A percentile compares a stretch with the other conserved stretches of the same genome.
Conservation (phyloP, 495 filamentous ascomycete genomes). For the Viridothelium virens region DNA sequence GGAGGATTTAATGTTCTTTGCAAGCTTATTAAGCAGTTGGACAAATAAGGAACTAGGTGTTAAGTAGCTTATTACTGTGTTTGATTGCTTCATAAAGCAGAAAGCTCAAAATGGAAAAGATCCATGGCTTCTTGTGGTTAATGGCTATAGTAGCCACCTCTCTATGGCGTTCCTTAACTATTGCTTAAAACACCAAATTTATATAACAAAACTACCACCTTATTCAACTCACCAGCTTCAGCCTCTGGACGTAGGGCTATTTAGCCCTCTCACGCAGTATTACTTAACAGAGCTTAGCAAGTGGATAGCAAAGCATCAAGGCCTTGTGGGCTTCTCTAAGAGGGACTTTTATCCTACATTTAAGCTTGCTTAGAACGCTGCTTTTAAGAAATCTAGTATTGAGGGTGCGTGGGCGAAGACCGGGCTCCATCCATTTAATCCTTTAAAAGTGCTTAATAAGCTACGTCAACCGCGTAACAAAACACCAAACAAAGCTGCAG, state of each 20-base stretch:
- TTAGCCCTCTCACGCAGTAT: not conserved
- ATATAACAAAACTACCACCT: not conserved
- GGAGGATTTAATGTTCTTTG: not conserved
- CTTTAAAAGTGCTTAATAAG: slow-evolving; percentile 1
- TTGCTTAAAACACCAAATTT: not conserved
- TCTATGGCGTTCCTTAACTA: slow-evolving; percentile 1
- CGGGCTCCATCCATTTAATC: not conserved
- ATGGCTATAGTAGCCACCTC: slow-evolving; percentile 1
- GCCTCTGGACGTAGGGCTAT: not conserved
- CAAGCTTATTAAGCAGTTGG: not conserved
- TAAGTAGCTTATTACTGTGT: not conserved
- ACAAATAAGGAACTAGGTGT: slow-evolving; percentile 3
- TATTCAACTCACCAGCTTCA: slow-evolving; percentile 10
- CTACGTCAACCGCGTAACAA: not conserved
- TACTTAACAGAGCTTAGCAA: not conserved
- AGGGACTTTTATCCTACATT: not conserved
- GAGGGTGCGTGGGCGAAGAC: not conserved
- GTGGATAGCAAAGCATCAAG: not conserved
- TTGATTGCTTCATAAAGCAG: not conserved
- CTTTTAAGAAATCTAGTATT: slow-evolving; percentile 2
- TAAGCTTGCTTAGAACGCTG: not conserved
- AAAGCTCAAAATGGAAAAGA: not conserved
- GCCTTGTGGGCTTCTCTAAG: not conserved
- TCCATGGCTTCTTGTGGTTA: not conserved
- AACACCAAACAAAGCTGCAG: not conserved